Base-by-base conservation (phyloP, 129 eudicot species). In the Silybum marianum region DNA sequence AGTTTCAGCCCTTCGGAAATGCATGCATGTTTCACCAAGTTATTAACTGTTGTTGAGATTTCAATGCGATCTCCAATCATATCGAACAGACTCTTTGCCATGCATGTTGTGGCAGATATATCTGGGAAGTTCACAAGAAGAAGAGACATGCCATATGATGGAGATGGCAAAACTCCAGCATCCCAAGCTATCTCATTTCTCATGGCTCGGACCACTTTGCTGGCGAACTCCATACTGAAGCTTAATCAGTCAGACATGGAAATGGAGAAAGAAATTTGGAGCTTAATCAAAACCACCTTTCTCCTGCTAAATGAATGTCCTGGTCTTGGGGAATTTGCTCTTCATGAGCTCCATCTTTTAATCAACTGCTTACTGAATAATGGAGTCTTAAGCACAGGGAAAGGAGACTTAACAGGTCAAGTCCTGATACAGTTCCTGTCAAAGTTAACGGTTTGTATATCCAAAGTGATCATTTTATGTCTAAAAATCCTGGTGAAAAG, bases 111-210 rank as follows among this genome's bases (percentile, higher is more conserved):
- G 32, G 82, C 86, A 44, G 84, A 83, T 78, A 79, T 87, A 75
- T 89, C 86, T 30, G 84, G 77, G 72, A 92, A 88, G 81, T 78
- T 89, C 63, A 81, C 88, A 19, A 87, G 87, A 90, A 80, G 84
- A 84, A 63, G 24, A 30, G 87, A 77, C 28, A 44, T 34, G 60
- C 39, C 80, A 42, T 42, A 85, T 24, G 77, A 78, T 66, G 87
- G 71, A 80, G 81, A 76, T 75, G 80, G 34, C 75, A 76, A 75
- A 16, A 42, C 68, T 71, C 62, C 79, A 40, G 87, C 87, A 72
- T 77, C 86, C 67, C 84, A 78, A 76, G 72, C 85, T n/a, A 84
- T 88, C 62, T 84, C 90, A 21, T 86, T 88, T 71, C 80, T 93
- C 69, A 14, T 86, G 38, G 84, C 86, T 78, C 91, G 67, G 23